These are phyloP conservation scores for Fusarium chlamydosporum DNA, from an alignment of 2,329 filamentous ascomycete genomes.

Conservation along the genomic window DNA sequence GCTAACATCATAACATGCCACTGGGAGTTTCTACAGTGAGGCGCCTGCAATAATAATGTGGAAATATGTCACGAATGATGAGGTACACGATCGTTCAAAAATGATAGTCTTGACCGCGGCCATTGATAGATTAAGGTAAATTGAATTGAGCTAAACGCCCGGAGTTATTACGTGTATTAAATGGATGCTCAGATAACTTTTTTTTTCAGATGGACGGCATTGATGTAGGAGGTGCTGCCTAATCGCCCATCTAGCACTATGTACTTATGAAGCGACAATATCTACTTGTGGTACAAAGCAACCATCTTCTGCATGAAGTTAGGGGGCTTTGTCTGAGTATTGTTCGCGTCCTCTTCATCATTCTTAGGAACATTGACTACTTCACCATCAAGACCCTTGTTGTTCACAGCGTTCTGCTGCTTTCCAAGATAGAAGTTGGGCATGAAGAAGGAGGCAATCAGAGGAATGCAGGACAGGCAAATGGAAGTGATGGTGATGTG, in stretches of 20 bases:
- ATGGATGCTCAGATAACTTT: accelerated
- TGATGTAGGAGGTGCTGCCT: no score
- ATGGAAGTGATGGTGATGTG: constrained; percentile 55
- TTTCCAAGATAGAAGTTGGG: constrained; percentile 58
- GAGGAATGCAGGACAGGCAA: constrained; percentile 51
- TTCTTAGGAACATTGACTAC: constrained; percentile 44
- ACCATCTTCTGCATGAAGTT: constrained; percentile 28
- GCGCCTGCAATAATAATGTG: background rate
- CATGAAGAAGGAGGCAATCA: constrained; percentile 58
- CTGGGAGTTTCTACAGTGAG: no score
- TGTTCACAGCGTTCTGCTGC: constrained; percentile 55
- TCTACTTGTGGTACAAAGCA: constrained; percentile 29
- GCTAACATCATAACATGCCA: no score
- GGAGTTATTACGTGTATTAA: background rate
- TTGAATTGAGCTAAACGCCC: background rate
- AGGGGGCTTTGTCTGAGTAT: constrained; percentile 5
- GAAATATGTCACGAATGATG: background rate
- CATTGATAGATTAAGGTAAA: background rate
- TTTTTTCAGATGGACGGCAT: accelerated
- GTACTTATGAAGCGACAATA: accelerated
- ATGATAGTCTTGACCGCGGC: background rate
- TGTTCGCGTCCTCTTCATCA: background rate
- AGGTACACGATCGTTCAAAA: background rate
- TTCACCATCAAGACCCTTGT: constrained; percentile 54
- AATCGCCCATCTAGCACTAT: accelerated